These are phyloP conservation scores for Tolypocladium endophyticum DNA, from an alignment of 2,329 filamentous ascomycete genomes.

Conservation along the genomic window DNA sequence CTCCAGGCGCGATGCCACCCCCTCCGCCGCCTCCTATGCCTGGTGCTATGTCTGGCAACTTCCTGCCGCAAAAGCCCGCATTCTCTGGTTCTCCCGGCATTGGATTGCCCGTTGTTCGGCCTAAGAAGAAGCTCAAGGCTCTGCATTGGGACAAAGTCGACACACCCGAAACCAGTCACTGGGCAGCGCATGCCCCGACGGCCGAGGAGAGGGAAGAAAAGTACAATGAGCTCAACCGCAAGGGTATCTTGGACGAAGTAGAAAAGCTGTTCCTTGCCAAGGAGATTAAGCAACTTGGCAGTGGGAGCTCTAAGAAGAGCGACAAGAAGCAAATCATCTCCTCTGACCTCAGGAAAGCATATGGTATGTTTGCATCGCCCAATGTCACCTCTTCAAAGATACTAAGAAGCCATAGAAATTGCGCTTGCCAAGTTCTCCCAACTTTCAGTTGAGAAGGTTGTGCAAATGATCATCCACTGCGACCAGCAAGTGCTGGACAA, in stretches of 20 bases:
- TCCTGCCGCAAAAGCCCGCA: slow-evolving; percentile 54
- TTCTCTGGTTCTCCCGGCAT: slow-evolving; percentile 45
- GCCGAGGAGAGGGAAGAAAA: slow-evolving; percentile 87
- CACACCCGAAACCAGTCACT: slow-evolving; percentile 80
- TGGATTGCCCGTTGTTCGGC: slow-evolving; percentile 69
- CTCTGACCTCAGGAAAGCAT: slow-evolving; percentile 77
- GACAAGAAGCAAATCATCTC: slow-evolving; percentile 98
- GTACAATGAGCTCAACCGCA: slow-evolving; percentile 83
- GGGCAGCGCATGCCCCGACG: slow-evolving; percentile 81
- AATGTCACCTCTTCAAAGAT: neutral
- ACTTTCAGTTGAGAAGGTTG: slow-evolving; percentile 70
- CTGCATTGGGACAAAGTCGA: slow-evolving; percentile 99
- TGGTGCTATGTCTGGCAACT: slow-evolving; percentile 64
- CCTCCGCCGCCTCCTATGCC: slow-evolving; percentile 56
- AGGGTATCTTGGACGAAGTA: slow-evolving; percentile 93
- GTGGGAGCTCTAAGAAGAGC: slow-evolving; percentile 62
- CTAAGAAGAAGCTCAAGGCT: slow-evolving; percentile 99
- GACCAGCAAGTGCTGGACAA: slow-evolving; percentile 84
- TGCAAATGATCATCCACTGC: slow-evolving; percentile 91
- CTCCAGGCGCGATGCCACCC: slow-evolving; percentile 26
- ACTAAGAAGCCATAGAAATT: slow-evolving; percentile 48
- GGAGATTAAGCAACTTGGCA: slow-evolving; percentile 81
- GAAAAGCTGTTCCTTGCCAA: slow-evolving; percentile 97
- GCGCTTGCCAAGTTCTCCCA: slow-evolving; percentile 90
- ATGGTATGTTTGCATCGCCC: slow-evolving; percentile 42